Conservation (phyloP, 176 grass and related monocot species). For the Oryza meyeriana region DNA sequence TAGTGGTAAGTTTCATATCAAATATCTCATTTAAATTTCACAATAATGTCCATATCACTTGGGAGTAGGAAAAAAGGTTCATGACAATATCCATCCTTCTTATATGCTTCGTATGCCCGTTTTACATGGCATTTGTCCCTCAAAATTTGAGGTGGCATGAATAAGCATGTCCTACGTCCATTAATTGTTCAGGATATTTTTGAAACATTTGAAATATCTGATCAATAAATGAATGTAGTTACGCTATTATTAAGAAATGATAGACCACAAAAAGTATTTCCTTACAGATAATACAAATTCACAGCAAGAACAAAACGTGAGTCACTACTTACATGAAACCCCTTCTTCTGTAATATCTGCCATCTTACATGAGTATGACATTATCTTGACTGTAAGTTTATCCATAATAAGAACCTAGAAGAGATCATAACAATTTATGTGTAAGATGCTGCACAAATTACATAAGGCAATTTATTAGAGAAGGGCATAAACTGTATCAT, state of each 20-base stretch:
- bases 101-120: neutral
- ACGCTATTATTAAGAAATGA: neutral
- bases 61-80: neutral
- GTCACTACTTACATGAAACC: conserved; percentile 83
- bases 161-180: neutral
- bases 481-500: conserved; percentile 17
- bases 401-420: conserved; percentile 98
- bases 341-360: conserved; percentile 98
- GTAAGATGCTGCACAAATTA: conserved; percentile 6
- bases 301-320: neutral
- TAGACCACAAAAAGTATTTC: neutral
- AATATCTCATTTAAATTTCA: neutral
- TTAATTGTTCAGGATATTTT: neutral
- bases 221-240: neutral
- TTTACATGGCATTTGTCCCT: neutral
- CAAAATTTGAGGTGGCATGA: neutral
- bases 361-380: conserved; percentile 98
- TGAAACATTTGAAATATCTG: neutral
- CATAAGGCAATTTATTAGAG: neutral
- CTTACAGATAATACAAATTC: conserved; percentile 7
- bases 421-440: conserved; percentile 28
- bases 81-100: neutral
- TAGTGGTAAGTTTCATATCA: neutral
- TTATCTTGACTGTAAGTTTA: conserved; percentile 94
- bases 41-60: neutral